Conservation (phyloP, 306 rosid species). For the Acacia melanoxylon region DNA sequence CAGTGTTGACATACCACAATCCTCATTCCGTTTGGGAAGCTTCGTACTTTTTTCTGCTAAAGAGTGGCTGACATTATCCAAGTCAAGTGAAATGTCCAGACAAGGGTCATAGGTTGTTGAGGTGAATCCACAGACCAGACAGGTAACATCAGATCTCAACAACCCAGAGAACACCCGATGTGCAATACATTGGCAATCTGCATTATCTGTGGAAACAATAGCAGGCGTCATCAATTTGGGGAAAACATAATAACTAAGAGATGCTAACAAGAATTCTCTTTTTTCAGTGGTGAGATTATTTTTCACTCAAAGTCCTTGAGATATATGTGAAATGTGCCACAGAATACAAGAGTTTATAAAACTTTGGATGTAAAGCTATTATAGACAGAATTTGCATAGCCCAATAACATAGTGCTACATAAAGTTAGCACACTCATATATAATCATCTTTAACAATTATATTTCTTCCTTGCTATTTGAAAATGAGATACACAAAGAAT, state of each 20-base stretch:
- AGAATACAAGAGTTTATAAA: conserved; percentile 6
- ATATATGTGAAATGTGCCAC: neutral
- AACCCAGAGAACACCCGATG: conserved; percentile 82
- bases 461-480: neutral
- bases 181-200: conserved; percentile 82
- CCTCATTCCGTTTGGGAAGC: conserved; percentile 48
- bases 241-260: conserved; percentile 25
- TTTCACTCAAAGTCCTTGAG: neutral
- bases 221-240: conserved; percentile 22
- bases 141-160: conserved; percentile 87
- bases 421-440: neutral
- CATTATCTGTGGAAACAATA: conserved; percentile 49
- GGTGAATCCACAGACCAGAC: conserved; percentile 88
- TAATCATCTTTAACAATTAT: neutral
- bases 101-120: conserved; percentile 90
- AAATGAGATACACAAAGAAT: neutral
- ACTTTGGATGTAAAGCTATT: conserved; percentile 6
- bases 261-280: conserved; percentile 6
- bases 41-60: conserved; percentile 45
- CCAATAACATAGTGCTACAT: neutral
- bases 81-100: conserved; percentile 83
- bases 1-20: conserved; percentile 56
- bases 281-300: neutral
- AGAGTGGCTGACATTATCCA: conserved; percentile 41
- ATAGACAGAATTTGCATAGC: neutral